Evolutionary conservation across 495 filamentous ascomycete genomes (phyloP).

Genomic region (Penicillium odoratum): DNA sequence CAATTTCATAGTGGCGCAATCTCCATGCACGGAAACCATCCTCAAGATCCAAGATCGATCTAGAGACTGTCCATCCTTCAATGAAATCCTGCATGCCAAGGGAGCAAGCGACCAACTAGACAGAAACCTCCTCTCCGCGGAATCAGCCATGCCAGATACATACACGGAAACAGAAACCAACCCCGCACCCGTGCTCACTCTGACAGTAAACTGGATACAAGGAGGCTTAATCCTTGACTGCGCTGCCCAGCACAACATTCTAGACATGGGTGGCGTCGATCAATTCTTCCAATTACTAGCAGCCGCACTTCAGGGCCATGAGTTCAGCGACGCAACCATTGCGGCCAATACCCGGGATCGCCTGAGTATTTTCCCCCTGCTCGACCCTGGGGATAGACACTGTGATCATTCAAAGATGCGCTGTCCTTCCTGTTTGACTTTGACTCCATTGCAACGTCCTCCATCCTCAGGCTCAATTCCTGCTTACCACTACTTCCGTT

Average conservation of each 20-base stretch:
- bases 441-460: slow-evolving; percentile 2
- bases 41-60: slow-evolving; percentile 30
- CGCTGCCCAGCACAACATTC: slow-evolving; percentile 43
- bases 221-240: slow-evolving; percentile 34
- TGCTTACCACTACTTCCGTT: slow-evolving; percentile 16
- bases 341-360: slow-evolving; percentile 37
- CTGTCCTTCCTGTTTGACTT: slow-evolving; percentile 7
- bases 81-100: slow-evolving; percentile 19
- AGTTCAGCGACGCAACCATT: slow-evolving; percentile 21
- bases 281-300: slow-evolving; percentile 36
- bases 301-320: slow-evolving; percentile 21
- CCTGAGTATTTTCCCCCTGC: slow-evolving; percentile 29
- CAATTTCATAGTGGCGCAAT: slow-evolving; percentile 22
- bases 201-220: slow-evolving; percentile 38
- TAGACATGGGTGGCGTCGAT: slow-evolving; percentile 39
- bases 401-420: slow-evolving; percentile 34
- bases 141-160: slow-evolving; percentile 31
- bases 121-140: slow-evolving; percentile 19
- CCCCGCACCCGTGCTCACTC: slow-evolving; percentile 31
- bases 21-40: slow-evolving; percentile 9
- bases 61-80: slow-evolving; percentile 21
- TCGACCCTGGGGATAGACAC: slow-evolving; percentile 26
- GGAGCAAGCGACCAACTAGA: slow-evolving; percentile 34
- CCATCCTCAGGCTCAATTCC: slow-evolving; percentile 16
- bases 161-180: slow-evolving; percentile 25